These are phyloP conservation scores for Zizania palustris DNA, from an alignment of 202 grass and related monocot species.

Conservation along the genomic window DNA sequence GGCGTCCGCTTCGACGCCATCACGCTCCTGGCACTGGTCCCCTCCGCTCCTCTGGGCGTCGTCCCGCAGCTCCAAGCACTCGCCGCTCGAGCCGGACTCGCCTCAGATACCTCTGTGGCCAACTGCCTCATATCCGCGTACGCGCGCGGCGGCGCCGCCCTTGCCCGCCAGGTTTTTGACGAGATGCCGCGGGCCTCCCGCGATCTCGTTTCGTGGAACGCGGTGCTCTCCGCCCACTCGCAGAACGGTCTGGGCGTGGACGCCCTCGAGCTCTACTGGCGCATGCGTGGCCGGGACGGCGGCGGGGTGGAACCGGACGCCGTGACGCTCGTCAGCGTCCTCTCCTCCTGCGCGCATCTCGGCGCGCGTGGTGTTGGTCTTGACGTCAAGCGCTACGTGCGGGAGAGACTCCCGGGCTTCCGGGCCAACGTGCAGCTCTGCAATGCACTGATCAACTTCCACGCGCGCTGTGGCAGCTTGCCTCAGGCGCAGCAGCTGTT, in stretches of 20 bases:
- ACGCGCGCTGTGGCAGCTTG: conserved; percentile 56
- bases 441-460: conserved; percentile 73
- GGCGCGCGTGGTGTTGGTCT: conserved; percentile 51
- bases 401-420: conserved; percentile 27
- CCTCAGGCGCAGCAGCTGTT: conserved; percentile 55
- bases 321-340: conserved; percentile 61
- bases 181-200: conserved; percentile 50
- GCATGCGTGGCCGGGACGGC: conserved; percentile 44
- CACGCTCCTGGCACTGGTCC: conserved; percentile 62
- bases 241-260: conserved; percentile 63
- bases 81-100: conserved; percentile 25
- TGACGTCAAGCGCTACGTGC: conserved; percentile 44
- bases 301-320: conserved; percentile 51
- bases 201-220: conserved; percentile 71
- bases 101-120: conserved; percentile 34
- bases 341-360: conserved; percentile 63
- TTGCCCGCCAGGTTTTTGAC: conserved; percentile 56
- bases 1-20: conserved; percentile 52
- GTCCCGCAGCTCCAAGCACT: conserved; percentile 61
- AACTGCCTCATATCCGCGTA: conserved; percentile 62
- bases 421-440: conserved; percentile 55
- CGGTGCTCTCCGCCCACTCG: conserved; percentile 57
- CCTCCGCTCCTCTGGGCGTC: conserved; percentile 29
- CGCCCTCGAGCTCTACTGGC: conserved; percentile 53
- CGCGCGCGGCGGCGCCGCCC: conserved; percentile 40